Conservation (phyloP, 202 grass and related monocot genomes). For the Panicum virgatum region DNA sequence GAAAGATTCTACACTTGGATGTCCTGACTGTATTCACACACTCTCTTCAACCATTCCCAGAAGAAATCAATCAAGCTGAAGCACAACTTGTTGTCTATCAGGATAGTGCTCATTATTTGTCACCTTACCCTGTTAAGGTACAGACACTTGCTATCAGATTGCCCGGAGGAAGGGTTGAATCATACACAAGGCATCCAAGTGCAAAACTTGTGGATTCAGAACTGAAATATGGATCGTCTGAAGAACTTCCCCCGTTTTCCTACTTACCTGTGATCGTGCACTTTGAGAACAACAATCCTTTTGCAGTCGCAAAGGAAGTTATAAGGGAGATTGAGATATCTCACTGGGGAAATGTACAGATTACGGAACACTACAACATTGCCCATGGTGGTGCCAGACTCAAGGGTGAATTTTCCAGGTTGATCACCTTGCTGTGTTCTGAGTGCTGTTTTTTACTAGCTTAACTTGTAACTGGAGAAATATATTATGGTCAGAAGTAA, state of each 20-base stretch:
- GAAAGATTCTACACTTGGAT: slow-evolving; percentile 69
- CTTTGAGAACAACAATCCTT: slow-evolving; percentile 98
- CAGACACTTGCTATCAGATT: slow-evolving; percentile 88
- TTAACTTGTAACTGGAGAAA: not conserved
- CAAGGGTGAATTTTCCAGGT: slow-evolving; percentile 99
- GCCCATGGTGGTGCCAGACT: slow-evolving; percentile 84
- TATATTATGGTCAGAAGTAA: not conserved
- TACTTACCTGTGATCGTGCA: slow-evolving; percentile 73
- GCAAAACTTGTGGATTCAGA: slow-evolving; percentile 77
- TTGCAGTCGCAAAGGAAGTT: slow-evolving; percentile 84
- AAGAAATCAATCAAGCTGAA: slow-evolving; percentile 96
- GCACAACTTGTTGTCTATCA: slow-evolving; percentile 90
- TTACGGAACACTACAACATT: slow-evolving; percentile 93
- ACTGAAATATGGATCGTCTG: slow-evolving; percentile 84
- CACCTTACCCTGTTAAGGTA: slow-evolving; percentile 79
- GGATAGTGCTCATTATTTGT: slow-evolving; percentile 79
- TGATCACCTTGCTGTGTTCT: slow-evolving; percentile 26
- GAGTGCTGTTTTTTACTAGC: not conserved
- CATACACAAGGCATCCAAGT: slow-evolving; percentile 81
- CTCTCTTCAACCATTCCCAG: slow-evolving; percentile 88
- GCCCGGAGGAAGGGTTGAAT: slow-evolving; percentile 89
- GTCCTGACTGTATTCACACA: slow-evolving; percentile 71
- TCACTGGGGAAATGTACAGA: slow-evolving; percentile 92
- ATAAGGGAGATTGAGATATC: slow-evolving; percentile 95
- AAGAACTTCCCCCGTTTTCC: slow-evolving; percentile 71